Conservation (phyloP, 1,139 yeast genomes). For the Pichia sp. region DNA sequence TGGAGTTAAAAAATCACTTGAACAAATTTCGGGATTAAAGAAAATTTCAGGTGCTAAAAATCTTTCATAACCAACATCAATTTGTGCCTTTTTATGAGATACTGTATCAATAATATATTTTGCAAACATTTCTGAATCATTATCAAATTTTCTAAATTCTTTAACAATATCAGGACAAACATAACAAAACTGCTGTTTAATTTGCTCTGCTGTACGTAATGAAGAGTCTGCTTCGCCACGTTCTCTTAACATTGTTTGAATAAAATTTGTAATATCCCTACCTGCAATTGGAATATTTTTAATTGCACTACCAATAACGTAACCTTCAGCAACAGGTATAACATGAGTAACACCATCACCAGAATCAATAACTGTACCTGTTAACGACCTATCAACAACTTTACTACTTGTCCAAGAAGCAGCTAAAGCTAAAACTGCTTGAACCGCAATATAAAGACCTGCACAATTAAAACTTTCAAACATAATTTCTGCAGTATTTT, state of each 20-base stretch:
- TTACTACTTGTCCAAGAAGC: slow-evolving; percentile 98
- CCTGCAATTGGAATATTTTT: slow-evolving; percentile 98
- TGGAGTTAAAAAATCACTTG: slow-evolving; percentile 93
- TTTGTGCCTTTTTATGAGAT: slow-evolving; percentile 58
- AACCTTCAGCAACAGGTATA: slow-evolving; percentile 98
- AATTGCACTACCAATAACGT: slow-evolving; percentile 95
- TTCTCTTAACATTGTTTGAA: slow-evolving; percentile 89
- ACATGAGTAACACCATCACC: slow-evolving; percentile 98
- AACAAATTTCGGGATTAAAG: slow-evolving; percentile 95
- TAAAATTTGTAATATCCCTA: slow-evolving; percentile 90
- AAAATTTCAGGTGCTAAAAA: slow-evolving; percentile 98
- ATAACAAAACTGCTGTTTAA: slow-evolving; percentile 93
- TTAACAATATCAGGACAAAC: slow-evolving; percentile 97
- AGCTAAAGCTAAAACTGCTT: slow-evolving; percentile 96
- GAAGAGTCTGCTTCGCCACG: slow-evolving; percentile 95
- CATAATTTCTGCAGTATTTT: slow-evolving; percentile 97
- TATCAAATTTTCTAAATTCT: slow-evolving; percentile 91
- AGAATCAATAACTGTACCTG: slow-evolving; percentile 97
- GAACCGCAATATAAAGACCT: slow-evolving; percentile 96
- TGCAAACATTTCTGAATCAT: slow-evolving; percentile 90
- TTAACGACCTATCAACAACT: slow-evolving; percentile 88
- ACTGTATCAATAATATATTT: slow-evolving; percentile 87
- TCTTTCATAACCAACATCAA: slow-evolving; percentile 96
- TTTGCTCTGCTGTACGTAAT: slow-evolving; percentile 90
- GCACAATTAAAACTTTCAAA: slow-evolving; percentile 98